Conservation (phyloP, 495 filamentous ascomycete genomes). For the Trichodelitschia bisporula region DNA sequence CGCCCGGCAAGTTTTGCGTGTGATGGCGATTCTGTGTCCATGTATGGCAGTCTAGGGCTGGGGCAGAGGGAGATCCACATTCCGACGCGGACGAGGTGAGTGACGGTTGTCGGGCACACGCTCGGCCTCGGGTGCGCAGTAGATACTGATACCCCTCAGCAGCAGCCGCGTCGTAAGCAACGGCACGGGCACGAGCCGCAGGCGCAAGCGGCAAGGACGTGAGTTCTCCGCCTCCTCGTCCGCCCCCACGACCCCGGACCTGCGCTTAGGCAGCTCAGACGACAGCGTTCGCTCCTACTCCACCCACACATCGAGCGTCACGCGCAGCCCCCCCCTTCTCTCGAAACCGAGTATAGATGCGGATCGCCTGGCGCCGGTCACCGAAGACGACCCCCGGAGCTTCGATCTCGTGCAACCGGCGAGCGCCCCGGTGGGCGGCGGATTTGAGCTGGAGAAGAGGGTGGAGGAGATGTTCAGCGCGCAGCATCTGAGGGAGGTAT, state of each 20-base stretch:
- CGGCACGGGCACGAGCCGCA: no score
- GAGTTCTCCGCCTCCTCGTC: no score
- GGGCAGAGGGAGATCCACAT: constrained; percentile 11
- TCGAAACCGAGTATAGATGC: constrained; percentile 19
- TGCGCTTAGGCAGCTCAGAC: constrained; percentile 9
- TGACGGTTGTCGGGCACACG: no score
- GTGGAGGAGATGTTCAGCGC: constrained; percentile 38
- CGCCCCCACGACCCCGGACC: constrained; percentile 8
- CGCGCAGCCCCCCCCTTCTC: constrained; percentile 14
- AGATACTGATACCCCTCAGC: no score
- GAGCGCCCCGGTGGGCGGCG: constrained; percentile 6
- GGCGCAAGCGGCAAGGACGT: no score
- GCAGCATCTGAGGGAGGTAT: constrained; percentile 32
- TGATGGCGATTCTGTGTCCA: no score
- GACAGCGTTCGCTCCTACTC: constrained; percentile 16
- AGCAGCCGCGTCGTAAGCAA: no score
- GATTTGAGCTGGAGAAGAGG: constrained; percentile 30
- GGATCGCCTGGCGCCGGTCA: constrained; percentile 23
- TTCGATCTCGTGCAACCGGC: constrained; percentile 26
- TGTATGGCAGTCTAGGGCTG: no score
- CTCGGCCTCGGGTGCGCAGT: no score
- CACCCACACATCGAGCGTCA: no score
- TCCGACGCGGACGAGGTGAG: constrained; percentile 13
- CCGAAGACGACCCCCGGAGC: constrained; percentile 25
- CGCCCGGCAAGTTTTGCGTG: no score